A percentile compares a stretch with the other conserved stretches of the same genome.
phyloP scores from a whole-genome alignment of 208 protist genomes.

The Trypanosoma platydactyli region DNA sequence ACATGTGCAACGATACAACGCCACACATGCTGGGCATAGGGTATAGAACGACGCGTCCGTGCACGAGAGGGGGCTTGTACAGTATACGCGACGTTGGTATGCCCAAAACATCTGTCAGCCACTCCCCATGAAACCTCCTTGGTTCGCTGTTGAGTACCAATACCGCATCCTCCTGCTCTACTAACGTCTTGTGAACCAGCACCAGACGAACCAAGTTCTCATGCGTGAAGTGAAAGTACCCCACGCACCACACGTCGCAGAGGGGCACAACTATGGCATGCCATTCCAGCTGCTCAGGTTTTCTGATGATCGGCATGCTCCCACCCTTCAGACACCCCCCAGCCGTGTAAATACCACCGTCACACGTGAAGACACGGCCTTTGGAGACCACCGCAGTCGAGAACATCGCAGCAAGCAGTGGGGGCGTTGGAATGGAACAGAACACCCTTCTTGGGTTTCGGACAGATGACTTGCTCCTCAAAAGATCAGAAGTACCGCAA shows the following conservation, averaged over 20 bases:
- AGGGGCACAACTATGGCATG: slow-evolving; percentile 14
- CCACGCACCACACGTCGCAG: slow-evolving; percentile 33
- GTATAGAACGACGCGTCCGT: slow-evolving; percentile 23
- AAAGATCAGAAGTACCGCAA: not conserved
- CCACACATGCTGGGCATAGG: slow-evolving; percentile 31
- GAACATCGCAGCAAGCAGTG: slow-evolving; percentile 17
- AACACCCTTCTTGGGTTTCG: not conserved
- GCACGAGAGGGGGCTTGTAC: not conserved
- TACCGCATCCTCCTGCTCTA: slow-evolving; percentile 23
- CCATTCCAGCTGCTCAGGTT: slow-evolving; percentile 2
- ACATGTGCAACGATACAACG: slow-evolving; percentile 8
- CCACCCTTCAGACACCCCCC: slow-evolving; percentile 20
- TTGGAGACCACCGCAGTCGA: slow-evolving; percentile 20
- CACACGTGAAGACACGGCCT: slow-evolving; percentile 24
- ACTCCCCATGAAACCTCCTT: slow-evolving; percentile 26
- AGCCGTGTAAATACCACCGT: slow-evolving; percentile 19
- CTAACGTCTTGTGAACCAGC: slow-evolving; percentile 27
- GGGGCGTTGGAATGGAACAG: not conserved
- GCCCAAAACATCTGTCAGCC: slow-evolving; percentile 32
- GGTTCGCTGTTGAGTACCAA: slow-evolving; percentile 6
- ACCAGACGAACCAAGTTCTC: slow-evolving; percentile 33
- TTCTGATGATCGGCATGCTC: slow-evolving; percentile 6
- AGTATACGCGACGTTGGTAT: slow-evolving; percentile 25
- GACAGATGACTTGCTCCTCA: not conserved
- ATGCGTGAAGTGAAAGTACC: slow-evolving; percentile 42